Conservation (phyloP, 73 alveolate species). For the Blepharisma stoltei region DNA sequence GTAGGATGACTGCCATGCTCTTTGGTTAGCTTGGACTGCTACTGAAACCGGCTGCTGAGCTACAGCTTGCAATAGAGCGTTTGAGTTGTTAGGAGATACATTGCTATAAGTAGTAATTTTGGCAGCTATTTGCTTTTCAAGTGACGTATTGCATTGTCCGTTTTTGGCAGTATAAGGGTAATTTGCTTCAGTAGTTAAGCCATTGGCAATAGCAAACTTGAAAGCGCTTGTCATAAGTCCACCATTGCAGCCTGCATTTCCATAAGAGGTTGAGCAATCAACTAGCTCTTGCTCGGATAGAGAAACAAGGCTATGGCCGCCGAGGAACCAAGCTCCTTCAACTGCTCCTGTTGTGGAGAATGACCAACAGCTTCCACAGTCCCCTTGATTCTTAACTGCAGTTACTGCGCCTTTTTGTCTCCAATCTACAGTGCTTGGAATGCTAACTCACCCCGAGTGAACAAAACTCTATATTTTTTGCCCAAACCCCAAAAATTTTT, state of each 20-base stretch:
- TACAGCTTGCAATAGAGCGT: background rate
- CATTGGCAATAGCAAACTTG: conserved; percentile 33
- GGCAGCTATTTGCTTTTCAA: background rate
- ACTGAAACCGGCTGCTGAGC: background rate
- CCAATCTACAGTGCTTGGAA: background rate
- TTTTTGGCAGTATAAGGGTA: conserved; percentile 41
- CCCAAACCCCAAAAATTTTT: no score
- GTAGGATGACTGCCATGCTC: no score
- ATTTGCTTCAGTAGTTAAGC: conserved; percentile 31
- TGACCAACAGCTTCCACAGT: conserved; percentile 79
- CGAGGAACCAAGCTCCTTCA: conserved; percentile 32
- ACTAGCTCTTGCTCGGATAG: conserved; percentile 66
- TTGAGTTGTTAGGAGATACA: background rate
- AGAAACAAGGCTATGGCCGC: conserved; percentile 4
- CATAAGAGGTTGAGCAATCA: conserved; percentile 46
- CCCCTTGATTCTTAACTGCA: conserved; percentile 49
- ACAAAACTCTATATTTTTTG: no score
- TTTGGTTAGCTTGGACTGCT: background rate
- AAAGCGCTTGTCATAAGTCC: conserved; percentile 52
- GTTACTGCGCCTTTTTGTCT: conserved; percentile 39
- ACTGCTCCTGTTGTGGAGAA: conserved; percentile 63
- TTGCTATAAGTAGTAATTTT: background rate
- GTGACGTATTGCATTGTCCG: conserved; percentile 27
- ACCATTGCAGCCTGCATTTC: conserved; percentile 58
- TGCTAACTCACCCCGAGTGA: no score